Evolutionary conservation across 1,284 basidiomycete species (phyloP), one percentile per base, ranked within the genome.

Genomic region (Boletellus dicymbophilus): DNA sequence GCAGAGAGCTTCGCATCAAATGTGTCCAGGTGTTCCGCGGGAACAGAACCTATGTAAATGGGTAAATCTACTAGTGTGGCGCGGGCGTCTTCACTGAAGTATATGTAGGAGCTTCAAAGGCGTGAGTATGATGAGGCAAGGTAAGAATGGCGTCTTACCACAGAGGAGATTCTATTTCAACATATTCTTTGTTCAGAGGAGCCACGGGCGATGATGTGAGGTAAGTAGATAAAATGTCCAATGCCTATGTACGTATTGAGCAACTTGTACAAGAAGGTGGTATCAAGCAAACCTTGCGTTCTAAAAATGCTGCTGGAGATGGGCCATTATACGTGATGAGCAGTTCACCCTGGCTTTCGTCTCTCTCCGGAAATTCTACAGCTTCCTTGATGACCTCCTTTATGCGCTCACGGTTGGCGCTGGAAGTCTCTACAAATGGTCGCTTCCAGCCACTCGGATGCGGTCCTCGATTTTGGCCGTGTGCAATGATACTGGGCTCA

Each of bases 281-380:
- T 49, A 41, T 47, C 56, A 62, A 54, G 11, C 72, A 52, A 28
- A 85, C 90, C 73, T 90, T 88, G 56, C 85, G 80, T 58, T 88
- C 84, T 48, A 95, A 67, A 66, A 88, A 93, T 53, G 88, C 81
- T 49, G 81, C 83, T 15, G 84, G 83, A 40, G 84, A 67, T 28
- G 90, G 91, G 3, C 96, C 95, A 53, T 91, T 76, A 75, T 88
- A 97, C 20, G 77, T 82, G 49, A 98, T 78, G 39, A 83, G 75
- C 8, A 98, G 66, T 73, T 98, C 95, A 36, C 97, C 96, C 56
- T 93, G 79, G 73, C 89, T 94, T 75, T 99, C 97, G 67, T 99
- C 96, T 69, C 93, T 86, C 71, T 98, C 97, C n/a, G 97, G 97
- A 63, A 99, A 99, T 59, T 96, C 90, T 27, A 98, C 84, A 0